Base-by-base conservation (phyloP, 441 rosid species). In the Erysimum cheiri region DNA sequence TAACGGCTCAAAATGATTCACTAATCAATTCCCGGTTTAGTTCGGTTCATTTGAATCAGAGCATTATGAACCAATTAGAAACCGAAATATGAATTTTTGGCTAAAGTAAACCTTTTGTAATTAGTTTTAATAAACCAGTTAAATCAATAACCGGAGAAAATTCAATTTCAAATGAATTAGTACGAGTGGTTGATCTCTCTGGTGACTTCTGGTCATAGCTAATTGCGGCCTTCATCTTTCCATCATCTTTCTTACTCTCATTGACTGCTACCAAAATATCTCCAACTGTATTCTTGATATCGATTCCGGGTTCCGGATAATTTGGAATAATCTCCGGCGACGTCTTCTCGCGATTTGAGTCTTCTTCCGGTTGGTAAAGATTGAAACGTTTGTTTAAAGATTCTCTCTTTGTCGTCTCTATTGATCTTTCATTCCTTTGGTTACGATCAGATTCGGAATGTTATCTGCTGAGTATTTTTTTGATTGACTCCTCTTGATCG, bases 161-260 rank as follows among this genome's bases (percentile, higher is more conserved):
- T 8, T 19, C 61, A 52, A 50, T 41, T 32, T 65, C 0, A 22
- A 19, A 58, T 8, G 6, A 53, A 8, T 10, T 1, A 60, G 29
- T 55, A 17, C 29, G 35, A 33, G 26, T 41, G 48, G 48, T 39
- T 64, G 53, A 64, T 24, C 33, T 60, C 53, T 64, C 64, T 44
- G 7, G 58, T 73, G 63, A 43, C 41, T 43, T 66, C 49, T 67
- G 29, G 67, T 49, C 43, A 36, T 71, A 17, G 14, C 14, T 48
- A 41, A 40, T 64, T 26, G 5, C n/a, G 52, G 52, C 55, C 69
- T 66, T 73, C 57, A 8, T 47, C 35, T 19, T 13, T 26, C 55
- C 50, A 64, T 22, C 66, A 39, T 48, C 65, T 39, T 54, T 68
- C 65, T 61, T 19, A 68, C 74, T 68, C 78, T 22, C 65, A 55